Percentiles rank a stretch among this genome's conserved stretches.
Evolutionary conservation across 768 basidiomycete species (phyloP).

Genomic region (Lactarius hengduanensis): DNA sequence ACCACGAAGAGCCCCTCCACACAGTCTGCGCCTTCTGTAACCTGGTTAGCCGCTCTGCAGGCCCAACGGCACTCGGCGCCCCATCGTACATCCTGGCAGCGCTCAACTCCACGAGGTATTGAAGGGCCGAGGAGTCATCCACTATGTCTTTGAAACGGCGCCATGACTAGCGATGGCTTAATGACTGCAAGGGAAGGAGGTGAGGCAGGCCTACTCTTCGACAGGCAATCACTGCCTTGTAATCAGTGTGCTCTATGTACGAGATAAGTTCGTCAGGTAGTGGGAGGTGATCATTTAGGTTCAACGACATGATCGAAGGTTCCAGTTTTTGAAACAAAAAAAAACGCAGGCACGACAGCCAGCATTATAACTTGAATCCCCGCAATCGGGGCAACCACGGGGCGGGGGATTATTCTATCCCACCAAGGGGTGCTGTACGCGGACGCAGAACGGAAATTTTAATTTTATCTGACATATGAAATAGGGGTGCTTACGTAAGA

Average conservation of each 20-base stretch:
- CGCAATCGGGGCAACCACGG: not conserved
- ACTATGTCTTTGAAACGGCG: constrained; percentile 13
- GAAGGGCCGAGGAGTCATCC: constrained; percentile 1
- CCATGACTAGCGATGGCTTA: constrained; percentile 4
- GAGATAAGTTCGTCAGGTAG: constrained; percentile 13
- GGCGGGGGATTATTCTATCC: constrained; percentile 3
- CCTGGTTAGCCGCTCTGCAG: not conserved
- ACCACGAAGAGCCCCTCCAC: constrained; percentile 11
- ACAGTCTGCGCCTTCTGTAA: not conserved
- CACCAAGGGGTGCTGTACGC: too few relatives aligned
- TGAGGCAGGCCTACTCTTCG: constrained; percentile 7
- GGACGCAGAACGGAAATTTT: too few relatives aligned
- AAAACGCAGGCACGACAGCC: not conserved
- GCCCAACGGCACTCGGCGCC: not conserved
- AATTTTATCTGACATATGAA: too few relatives aligned
- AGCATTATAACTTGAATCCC: constrained; percentile 4
- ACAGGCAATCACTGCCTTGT: constrained; percentile 14
- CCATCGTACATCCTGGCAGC: constrained; percentile 14
- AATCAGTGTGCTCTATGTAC: constrained; percentile 5
- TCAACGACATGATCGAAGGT: not conserved
- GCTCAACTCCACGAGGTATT: constrained; percentile 9
- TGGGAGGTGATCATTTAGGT: not conserved
- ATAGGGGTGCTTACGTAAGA: too few relatives aligned
- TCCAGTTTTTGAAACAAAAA: not conserved
- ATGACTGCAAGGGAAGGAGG: not conserved